Evolutionary conservation across 352 stramenopile species (phyloP).

Genomic region (Phytophthora citricola): DNA sequence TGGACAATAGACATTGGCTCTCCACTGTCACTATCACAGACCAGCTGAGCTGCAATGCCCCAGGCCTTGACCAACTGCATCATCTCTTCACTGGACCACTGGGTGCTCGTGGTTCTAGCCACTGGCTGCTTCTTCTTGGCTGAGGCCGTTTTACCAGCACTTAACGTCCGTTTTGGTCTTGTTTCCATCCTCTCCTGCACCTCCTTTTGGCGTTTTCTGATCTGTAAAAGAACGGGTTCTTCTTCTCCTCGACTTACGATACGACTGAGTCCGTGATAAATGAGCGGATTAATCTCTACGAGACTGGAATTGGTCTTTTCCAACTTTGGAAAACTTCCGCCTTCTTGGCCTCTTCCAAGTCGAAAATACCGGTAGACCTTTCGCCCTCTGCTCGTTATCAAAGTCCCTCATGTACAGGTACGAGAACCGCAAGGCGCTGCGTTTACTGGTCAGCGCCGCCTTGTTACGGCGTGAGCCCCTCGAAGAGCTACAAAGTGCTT

Average conservation of each 20-base stretch:
- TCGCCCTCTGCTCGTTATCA: constrained; percentile 24
- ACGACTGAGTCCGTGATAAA: constrained; percentile 29
- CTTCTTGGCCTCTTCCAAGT: constrained; percentile 19
- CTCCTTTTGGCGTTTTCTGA: constrained; percentile 15
- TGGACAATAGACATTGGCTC: constrained; percentile 40
- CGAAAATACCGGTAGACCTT: constrained; percentile 32
- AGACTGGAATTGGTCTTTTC: constrained; percentile 43
- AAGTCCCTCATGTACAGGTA: constrained; percentile 42
- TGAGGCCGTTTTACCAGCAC: neutral
- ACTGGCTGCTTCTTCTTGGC: constrained; percentile 18
- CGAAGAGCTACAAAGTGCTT: constrained; percentile 39
- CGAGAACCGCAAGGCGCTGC: constrained; percentile 44
- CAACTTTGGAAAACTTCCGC: constrained; percentile 28
- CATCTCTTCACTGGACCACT: constrained; percentile 41
- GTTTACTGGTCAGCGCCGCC: constrained; percentile 41
- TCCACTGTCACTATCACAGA: constrained; percentile 20
- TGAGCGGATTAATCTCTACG: constrained; percentile 33
- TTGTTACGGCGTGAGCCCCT: constrained; percentile 43
- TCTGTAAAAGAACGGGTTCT: constrained; percentile 4
- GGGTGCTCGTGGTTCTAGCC: constrained; percentile 10
- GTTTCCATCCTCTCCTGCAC: constrained; percentile 16
- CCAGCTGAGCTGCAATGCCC: constrained; percentile 21
- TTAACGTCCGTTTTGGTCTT: constrained; percentile 14
- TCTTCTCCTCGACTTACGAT: constrained; percentile 35
- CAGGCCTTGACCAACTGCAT: constrained; percentile 37